Conservation (phyloP, 805 yeast genomes). For the Metschnikowia arizonensis region DNA sequence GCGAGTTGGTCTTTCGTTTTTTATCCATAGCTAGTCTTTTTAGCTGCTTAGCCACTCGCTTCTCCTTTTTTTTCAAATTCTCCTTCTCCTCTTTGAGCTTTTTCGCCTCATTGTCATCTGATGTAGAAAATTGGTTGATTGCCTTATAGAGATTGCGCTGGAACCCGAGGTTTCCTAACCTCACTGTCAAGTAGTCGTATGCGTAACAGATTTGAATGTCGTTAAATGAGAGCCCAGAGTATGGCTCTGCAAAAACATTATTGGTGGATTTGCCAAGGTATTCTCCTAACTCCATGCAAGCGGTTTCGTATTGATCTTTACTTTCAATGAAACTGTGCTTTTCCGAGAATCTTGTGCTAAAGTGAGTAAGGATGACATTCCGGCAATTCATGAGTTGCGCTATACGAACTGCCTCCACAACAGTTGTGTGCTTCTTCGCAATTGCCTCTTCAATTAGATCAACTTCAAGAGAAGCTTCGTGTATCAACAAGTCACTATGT, state of each 20-base stretch:
- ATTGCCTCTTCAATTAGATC: conserved; percentile 72
- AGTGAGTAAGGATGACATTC: conserved; percentile 78
- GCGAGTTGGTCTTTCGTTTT: conserved; percentile 6
- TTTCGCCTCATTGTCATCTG: conserved; percentile 19
- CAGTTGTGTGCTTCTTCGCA: conserved; percentile 80
- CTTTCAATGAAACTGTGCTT: conserved; percentile 28
- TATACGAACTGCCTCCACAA: conserved; percentile 76
- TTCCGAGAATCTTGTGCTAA: conserved; percentile 74
- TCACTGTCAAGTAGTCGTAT: conserved; percentile 36
- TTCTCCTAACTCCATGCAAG: conserved; percentile 23
- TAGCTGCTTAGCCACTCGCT: conserved; percentile 33
- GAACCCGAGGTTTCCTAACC: conserved; percentile 24
- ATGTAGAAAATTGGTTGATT: conserved; percentile 23
- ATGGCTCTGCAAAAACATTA: conserved; percentile 21
- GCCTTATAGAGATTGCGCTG: conserved; percentile 25
- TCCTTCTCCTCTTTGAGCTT: conserved; percentile 23
- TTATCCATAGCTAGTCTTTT: conserved; percentile 23
- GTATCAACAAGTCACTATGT: conserved; percentile 71
- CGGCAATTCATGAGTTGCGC: conserved; percentile 68
- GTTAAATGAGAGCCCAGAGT: conserved; percentile 16
- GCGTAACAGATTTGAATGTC: conserved; percentile 40
- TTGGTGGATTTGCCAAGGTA: conserved; percentile 27
- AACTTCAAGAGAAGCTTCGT: conserved; percentile 90
- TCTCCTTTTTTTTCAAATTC: conserved; percentile 25
- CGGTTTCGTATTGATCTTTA: conserved; percentile 20